Conservation (phyloP, 1,284 basidiomycete species). For the Pseudozyma thailandica region DNA sequence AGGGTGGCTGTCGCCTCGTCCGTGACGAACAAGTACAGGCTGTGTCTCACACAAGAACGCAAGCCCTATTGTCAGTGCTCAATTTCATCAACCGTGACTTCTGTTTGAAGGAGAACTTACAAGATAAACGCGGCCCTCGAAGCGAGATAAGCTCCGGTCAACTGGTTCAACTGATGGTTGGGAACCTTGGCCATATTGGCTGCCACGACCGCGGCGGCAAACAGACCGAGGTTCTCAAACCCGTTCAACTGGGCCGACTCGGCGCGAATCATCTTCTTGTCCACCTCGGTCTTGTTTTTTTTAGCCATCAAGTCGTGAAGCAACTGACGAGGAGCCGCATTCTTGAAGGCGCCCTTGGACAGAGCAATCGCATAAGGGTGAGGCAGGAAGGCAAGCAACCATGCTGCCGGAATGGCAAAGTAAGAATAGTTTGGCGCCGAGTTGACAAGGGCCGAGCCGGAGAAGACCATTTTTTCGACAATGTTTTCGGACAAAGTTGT, state of each 20-base stretch:
- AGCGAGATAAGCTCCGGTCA: constrained; percentile 49
- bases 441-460: constrained; percentile 10
- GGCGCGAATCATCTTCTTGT: constrained; percentile 45
- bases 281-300: constrained; percentile 37
- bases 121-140: constrained; percentile 51
- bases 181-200: constrained; percentile 57
- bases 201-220: constrained; percentile 46
- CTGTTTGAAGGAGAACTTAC: constrained; percentile 14
- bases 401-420: constrained; percentile 36
- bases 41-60: neutral
- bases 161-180: constrained; percentile 45
- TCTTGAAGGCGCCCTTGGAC: constrained; percentile 33
- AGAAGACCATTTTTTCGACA: constrained; percentile 9
- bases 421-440: constrained; percentile 39
- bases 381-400: constrained; percentile 34
- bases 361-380: constrained; percentile 19
- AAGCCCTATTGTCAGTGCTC: constrained; percentile 1
- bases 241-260: constrained; percentile 40
- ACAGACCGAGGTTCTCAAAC: constrained; percentile 39
- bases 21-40: constrained; percentile 39
- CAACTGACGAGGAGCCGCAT: constrained; percentile 32
- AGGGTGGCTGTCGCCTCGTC: constrained; percentile 23
- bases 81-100: too few species aligned
- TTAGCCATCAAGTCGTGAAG: constrained; percentile 38
- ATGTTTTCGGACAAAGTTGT: neutral